phyloP scores from a whole-genome alignment of 306 rosid genomes.

The Elaeagnus macrophylla region DNA sequence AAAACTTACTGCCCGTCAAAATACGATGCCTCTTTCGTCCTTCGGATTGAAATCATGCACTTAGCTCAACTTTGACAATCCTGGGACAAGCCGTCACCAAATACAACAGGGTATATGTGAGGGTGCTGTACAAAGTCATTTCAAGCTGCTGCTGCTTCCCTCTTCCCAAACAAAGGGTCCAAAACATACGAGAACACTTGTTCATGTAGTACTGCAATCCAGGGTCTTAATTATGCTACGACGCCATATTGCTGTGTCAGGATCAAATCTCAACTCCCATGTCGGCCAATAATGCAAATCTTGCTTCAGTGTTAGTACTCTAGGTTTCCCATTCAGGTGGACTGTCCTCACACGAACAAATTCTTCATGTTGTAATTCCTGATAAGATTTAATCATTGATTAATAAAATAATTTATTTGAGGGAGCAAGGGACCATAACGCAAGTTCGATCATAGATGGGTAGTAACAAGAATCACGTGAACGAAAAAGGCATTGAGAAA shows the following conservation, averaged over 20 bases:
- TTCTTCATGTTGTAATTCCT: conserved; percentile 79
- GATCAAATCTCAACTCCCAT: conserved; percentile 81
- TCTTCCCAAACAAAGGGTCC: neutral
- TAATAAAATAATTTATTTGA: neutral
- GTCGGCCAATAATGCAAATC: conserved; percentile 96
- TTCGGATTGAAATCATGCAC: too few relatives aligned
- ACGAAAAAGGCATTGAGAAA: too few relatives aligned
- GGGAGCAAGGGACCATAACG: neutral
- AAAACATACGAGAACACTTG: neutral
- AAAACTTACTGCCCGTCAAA: too few relatives aligned
- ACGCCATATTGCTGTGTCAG: conserved; percentile 65
- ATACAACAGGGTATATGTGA: too few relatives aligned
- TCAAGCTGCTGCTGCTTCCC: neutral
- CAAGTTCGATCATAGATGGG: too few relatives aligned
- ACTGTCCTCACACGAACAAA: conserved; percentile 81
- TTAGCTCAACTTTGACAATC: too few relatives aligned
- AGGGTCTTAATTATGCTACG: conserved; percentile 59
- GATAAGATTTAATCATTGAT: conserved; percentile 4
- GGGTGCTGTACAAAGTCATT: neutral
- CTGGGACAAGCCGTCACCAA: too few relatives aligned
- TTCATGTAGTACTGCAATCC: conserved; percentile 24
- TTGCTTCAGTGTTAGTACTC: conserved; percentile 81
- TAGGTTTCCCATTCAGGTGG: conserved; percentile 81
- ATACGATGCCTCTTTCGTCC: too few relatives aligned
- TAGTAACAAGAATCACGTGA: too few relatives aligned